A percentile compares a stretch with the other conserved stretches of the same genome.
Conservation (phyloP, 140 eudicot species). For the Stevia rebaudiana region DNA sequence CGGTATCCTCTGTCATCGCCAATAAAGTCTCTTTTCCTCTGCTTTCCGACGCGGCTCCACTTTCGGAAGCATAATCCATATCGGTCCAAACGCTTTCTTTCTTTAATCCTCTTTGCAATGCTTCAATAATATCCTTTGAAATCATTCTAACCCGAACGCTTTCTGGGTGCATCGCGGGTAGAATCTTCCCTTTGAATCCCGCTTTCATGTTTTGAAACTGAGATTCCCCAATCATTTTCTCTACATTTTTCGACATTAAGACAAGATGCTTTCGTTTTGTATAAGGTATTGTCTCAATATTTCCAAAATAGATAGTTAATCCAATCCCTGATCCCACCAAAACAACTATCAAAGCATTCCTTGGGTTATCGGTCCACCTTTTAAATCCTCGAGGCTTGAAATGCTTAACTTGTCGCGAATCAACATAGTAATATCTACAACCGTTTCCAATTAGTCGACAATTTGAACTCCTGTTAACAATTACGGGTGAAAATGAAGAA, state of each 20-base stretch:
- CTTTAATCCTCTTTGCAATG: conserved; percentile 65
- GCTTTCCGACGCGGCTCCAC: conserved; percentile 14
- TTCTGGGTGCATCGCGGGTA: conserved; percentile 80
- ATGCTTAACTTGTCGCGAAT: conserved; percentile 45
- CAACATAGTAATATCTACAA: conserved; percentile 50
- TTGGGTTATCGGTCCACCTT: conserved; percentile 58
- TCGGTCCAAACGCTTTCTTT: conserved; percentile 82
- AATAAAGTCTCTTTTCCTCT: conserved; percentile 37
- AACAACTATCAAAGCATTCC: conserved; percentile 29
- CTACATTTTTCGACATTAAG: conserved; percentile 44
- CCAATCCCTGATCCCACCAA: conserved; percentile 54
- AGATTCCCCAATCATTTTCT: conserved; percentile 51
- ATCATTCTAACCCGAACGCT: conserved; percentile 70
- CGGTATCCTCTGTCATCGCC: conserved; percentile 37
- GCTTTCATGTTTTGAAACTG: conserved; percentile 49
- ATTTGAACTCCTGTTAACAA: conserved; percentile 5
- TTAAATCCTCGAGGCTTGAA: conserved; percentile 59
- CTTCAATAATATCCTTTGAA: conserved; percentile 57
- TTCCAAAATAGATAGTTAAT: conserved; percentile 57
- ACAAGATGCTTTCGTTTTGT: conserved; percentile 71
- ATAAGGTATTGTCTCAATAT: conserved; percentile 72
- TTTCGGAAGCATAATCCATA: conserved; percentile 45
- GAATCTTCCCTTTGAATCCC: conserved; percentile 57
- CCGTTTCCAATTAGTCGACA: conserved; percentile 2
- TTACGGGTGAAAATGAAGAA: conserved; percentile 22